These are phyloP conservation scores for Aspergillus sp. DNA, from an alignment of 2,329 filamentous ascomycete genomes.

Conservation along the genomic window DNA sequence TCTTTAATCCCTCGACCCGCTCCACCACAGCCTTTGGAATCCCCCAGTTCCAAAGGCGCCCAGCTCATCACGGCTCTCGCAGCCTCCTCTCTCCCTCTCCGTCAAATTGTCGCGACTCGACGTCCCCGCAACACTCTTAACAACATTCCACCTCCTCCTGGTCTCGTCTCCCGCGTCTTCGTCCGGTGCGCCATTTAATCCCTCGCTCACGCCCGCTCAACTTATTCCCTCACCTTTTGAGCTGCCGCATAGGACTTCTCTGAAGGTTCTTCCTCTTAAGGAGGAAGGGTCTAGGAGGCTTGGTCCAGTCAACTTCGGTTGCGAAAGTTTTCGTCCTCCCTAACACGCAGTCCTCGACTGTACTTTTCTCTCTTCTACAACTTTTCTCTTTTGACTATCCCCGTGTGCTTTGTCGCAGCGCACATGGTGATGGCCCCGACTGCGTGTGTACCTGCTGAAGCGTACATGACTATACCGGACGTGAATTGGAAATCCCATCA, in stretches of 20 bases:
- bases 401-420: constrained; percentile 30
- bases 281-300: constrained; percentile 99
- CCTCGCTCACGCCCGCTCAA: constrained; percentile 36
- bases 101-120: constrained; percentile 46
- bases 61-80: constrained; percentile 38
- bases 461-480: constrained; percentile 36
- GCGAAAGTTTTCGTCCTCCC: constrained; percentile 92
- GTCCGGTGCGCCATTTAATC: constrained; percentile 39
- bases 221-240: constrained; percentile 65
- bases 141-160: constrained; percentile 46
- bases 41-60: constrained; percentile 35
- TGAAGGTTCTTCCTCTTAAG: constrained; percentile 97
- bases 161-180: constrained; percentile 26
- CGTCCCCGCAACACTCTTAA: constrained; percentile 48
- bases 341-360: constrained; percentile 59
- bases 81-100: constrained; percentile 30
- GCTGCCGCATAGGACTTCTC: constrained; percentile 99
- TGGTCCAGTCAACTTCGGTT: constrained; percentile 87
- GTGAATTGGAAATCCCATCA: constrained; percentile 26
- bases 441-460: constrained; percentile 56
- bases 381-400: constrained; percentile 14
- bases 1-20: constrained; percentile 8
- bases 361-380: constrained; percentile 13
- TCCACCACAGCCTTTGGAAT: constrained; percentile 36
- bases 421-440: constrained; percentile 70